Evolutionary conservation across 2,329 filamentous ascomycete genomes (phyloP), one percentile per base, ranked within the genome.

Genomic region (Ampelomyces quisqualis): DNA sequence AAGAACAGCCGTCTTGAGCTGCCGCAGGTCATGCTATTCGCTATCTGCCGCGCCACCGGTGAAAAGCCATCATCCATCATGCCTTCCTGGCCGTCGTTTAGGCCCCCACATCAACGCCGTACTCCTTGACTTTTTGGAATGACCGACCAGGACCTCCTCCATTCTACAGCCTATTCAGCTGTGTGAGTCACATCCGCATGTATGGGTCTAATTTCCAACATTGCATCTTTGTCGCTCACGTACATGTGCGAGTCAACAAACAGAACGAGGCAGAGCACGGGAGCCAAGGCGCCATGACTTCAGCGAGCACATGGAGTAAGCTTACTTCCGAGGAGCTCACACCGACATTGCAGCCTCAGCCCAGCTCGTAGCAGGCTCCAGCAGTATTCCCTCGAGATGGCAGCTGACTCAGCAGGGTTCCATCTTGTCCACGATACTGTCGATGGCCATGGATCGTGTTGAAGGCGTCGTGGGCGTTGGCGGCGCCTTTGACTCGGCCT

Each of bases 361-460:
- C 32, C 13, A 43, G 34, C 18, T 33, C 39, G 5, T 28, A 13
- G 17, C 34, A 13, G 21, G 35, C 34, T 17, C 20, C 32, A 26
- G 28, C 21, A 34, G 27, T 32, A 26, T 45, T n/a, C 39, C 39
- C 38, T 43, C 30, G 15, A 34, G 34, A 8, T 30, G 28, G 18
- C 30, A 20, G 18, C n/a, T 17, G 22, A 39, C 32, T 62, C 59
- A 68, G 26, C 56, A 58, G 7, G 62, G 61, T 30, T 68, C 55
- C 40, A 67, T 55, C 43, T 67, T 65, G 36, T 68, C 65, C 35
- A 68, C 65, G 37, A 68, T 67, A 41, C 65, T 68, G 28, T 68
- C 65, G 35, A 68, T 68, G 9, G 65, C 64, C 65, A 68, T 68
- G 6, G 63, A 64, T 33, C 63, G 58, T 15, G 55, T 67, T 11